Base-by-base conservation (phyloP, 1,284 basidiomycete genomes). In the Irpex lacteus region DNA sequence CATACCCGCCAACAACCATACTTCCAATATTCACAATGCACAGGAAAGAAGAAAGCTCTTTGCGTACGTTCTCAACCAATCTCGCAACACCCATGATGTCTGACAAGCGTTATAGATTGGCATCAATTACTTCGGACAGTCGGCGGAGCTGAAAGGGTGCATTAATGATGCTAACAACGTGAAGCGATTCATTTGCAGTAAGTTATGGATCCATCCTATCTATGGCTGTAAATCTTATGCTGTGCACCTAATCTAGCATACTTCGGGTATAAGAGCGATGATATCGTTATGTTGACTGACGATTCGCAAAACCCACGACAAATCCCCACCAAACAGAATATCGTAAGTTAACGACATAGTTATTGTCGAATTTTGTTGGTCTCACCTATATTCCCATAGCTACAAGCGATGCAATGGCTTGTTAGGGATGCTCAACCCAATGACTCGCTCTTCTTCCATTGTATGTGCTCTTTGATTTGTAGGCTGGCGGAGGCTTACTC, bases 371-470 rank as follows among this genome's bases (percentile, higher is more conserved):
- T 34, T 34, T 26, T 57, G 40, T 13, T 54, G 8, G 37, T 19
- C 65, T 36, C 32, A 2, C 37, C 44, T 13, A 36, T 8, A 15
- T 9, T 5, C 34, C 34, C 26, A 26, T 36, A 92, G 90, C 71
- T 94, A 9, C 75, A 80, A 63, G 95, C 89, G 1, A 96, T 96
- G 92, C 84, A 88, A 67, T 98, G 96, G 95, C 85, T 98, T n/a
- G 92, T 96, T 11, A 77, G 76, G 7, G 89, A 82, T 68, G 95
- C 95, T 13, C 77, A 80, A 56, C 88, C 92, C 2, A 90, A 96
- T 69, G 95, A 97, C 71, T 89, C 94, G 0, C 79, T 97, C 47
- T 96, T 97, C 82, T 95, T 97, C 83, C 95, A 96, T 72, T 97
- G 93, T 93, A 69, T 63, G 88, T 67, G 44, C 18, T 59, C 49